Percentiles rank a stretch among this genome's conserved stretches.
Conservation (phyloP, 768 basidiomycete genomes). For the Suillus occidentalis region DNA sequence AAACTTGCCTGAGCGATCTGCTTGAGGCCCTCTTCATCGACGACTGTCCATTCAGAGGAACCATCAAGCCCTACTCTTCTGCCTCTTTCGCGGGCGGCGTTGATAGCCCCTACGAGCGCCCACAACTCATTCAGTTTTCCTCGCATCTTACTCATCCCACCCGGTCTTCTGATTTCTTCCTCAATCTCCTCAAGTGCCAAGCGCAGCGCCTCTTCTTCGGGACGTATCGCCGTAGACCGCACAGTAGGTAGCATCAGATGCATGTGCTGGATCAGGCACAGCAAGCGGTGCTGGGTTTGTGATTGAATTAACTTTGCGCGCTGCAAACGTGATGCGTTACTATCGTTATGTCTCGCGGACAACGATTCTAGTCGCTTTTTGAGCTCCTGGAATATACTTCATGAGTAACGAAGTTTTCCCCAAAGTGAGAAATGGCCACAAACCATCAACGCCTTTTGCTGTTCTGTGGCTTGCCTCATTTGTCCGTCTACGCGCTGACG, state of each 20-base stretch:
- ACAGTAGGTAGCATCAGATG: conserved; percentile 78
- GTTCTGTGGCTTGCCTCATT: conserved; percentile 59
- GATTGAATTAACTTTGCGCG: conserved; percentile 63
- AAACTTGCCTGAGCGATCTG: conserved; percentile 68
- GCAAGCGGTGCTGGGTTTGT: conserved; percentile 69
- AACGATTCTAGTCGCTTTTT: conserved; percentile 62
- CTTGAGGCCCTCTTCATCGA: conserved; percentile 80
- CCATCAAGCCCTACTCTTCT: conserved; percentile 42
- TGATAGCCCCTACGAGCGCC: conserved; percentile 77
- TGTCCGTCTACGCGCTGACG: conserved; percentile 79
- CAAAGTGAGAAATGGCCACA: conserved; percentile 4
- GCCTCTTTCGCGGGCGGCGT: conserved; percentile 53
- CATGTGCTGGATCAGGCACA: conserved; percentile 69
- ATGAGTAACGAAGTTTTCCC: background rate
- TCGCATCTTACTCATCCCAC: conserved; percentile 56
- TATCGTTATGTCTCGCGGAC: conserved; percentile 59
- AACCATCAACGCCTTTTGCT: conserved; percentile 67
- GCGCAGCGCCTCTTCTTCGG: conserved; percentile 78
- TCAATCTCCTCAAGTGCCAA: conserved; percentile 71
- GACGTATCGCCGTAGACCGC: conserved; percentile 70
- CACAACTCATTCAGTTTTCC: conserved; percentile 83
- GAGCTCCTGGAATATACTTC: conserved; percentile 49
- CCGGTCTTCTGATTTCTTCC: conserved; percentile 60
- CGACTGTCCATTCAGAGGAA: conserved; percentile 72
- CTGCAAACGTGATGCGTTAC: conserved; percentile 65